Evolutionary conservation across 139 green algal species (phyloP).

Genomic region (Chlorella sp.): DNA sequence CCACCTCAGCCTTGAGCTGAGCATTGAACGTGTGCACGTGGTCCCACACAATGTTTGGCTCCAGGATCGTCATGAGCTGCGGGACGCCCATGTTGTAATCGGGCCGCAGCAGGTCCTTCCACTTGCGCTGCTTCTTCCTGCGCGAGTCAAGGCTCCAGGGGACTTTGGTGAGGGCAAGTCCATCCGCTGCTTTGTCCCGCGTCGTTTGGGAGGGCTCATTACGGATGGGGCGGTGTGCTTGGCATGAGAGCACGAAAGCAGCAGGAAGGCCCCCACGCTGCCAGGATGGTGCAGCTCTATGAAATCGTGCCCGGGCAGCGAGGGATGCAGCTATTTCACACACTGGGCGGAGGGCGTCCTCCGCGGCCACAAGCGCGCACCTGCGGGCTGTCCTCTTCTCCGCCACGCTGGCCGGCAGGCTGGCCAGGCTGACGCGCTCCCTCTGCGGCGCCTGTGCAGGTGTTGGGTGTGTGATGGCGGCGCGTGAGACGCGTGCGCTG

Average conservation of each 20-base stretch:
- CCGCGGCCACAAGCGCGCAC: too few relatives aligned
- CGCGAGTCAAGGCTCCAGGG: too few relatives aligned
- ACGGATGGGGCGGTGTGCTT: too few relatives aligned
- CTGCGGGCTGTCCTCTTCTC: constrained; percentile 3
- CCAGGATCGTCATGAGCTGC: constrained; percentile 53
- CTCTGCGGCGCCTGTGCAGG: constrained; percentile 40
- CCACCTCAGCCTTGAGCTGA: constrained; percentile 23
- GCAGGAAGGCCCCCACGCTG: too few relatives aligned
- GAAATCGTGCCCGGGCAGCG: too few relatives aligned
- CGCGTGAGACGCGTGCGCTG: background rate
- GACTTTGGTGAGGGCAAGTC: too few relatives aligned
- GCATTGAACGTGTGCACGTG: constrained; percentile 18
- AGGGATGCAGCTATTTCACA: too few relatives aligned
- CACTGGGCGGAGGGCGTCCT: too few relatives aligned
- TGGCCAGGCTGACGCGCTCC: constrained; percentile 29
- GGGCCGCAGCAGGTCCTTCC: constrained; percentile 33
- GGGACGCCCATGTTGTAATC: constrained; percentile 49
- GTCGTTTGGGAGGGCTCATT: too few relatives aligned
- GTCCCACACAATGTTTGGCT: constrained; percentile 61
- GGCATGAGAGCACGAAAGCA: too few relatives aligned
- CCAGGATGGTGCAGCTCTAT: too few relatives aligned
- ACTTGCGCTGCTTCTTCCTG: constrained; percentile 10
- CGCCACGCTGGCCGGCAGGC: constrained; percentile 5
- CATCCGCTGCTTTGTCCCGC: too few relatives aligned
- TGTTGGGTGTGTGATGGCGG: background rate